These are phyloP conservation scores for Gaultheria prostrata DNA, from an alignment of 148 eudicot genomes.

Conservation along the genomic window DNA sequence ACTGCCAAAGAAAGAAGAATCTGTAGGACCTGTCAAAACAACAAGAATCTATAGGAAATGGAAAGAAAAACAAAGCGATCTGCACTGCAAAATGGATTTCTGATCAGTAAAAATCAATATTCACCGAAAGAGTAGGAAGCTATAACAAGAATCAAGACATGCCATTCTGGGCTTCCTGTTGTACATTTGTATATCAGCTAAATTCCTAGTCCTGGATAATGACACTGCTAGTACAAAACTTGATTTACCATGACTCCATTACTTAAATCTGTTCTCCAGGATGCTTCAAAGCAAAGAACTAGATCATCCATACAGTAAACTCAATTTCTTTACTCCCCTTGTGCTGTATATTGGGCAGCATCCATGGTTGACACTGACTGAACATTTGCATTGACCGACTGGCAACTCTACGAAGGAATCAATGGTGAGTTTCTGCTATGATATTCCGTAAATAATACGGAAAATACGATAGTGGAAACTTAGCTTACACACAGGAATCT, in stretches of 20 bases:
- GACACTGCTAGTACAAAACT: neutral
- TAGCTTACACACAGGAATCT: no score
- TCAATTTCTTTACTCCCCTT: neutral
- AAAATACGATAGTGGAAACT: no score
- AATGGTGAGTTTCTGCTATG: no score
- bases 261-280: neutral
- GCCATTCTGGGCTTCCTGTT: neutral
- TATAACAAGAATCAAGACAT: neutral
- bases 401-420: neutral
- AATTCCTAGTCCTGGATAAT: neutral
- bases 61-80: neutral
- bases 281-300: neutral
- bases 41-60: neutral
- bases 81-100: neutral
- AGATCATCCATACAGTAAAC: neutral
- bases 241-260: neutral
- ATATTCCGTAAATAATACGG: no score
- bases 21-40: neutral
- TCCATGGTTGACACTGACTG: neutral
- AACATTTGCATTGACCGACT: neutral
- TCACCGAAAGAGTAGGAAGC: neutral
- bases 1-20: neutral
- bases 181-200: neutral
- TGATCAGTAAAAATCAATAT: neutral
- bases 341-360: neutral